Conservation (phyloP, 1,284 basidiomycete species). For the Coniferiporia sulphurascens region DNA sequence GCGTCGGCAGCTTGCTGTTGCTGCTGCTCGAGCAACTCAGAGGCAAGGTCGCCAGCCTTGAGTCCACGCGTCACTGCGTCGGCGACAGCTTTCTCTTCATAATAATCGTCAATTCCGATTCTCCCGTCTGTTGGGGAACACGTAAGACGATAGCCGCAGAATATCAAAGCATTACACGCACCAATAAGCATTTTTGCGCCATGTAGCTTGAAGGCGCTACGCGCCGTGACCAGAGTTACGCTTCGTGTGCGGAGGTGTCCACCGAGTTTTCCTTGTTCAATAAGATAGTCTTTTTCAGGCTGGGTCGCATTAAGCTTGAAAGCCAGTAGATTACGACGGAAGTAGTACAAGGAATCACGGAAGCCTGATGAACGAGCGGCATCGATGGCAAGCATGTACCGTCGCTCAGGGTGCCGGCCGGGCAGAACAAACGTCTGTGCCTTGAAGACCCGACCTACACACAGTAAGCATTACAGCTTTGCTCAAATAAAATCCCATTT, state of each 20-base stretch:
- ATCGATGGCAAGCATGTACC: conserved; percentile 96
- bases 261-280: conserved; percentile 81
- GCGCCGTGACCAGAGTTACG: conserved; percentile 89
- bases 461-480: conserved; percentile 11
- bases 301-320: conserved; percentile 86
- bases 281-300: conserved; percentile 88
- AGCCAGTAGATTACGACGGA: conserved; percentile 85
- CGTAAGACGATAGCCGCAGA: neutral
- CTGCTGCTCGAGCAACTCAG: conserved; percentile 72
- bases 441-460: conserved; percentile 80
- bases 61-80: conserved; percentile 69
- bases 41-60: conserved; percentile 70
- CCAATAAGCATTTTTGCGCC: conserved; percentile 87
- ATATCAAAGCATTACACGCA: conserved; percentile 33
- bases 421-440: conserved; percentile 83
- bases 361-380: conserved; percentile 94
- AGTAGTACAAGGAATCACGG: conserved; percentile 95
- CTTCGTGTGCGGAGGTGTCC: conserved; percentile 86
- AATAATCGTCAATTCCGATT: conserved; percentile 94
- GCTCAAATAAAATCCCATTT: conserved; percentile 26
- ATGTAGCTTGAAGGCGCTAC: conserved; percentile 93
- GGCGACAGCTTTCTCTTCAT: conserved; percentile 75
- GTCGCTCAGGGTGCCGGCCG: conserved; percentile 74
- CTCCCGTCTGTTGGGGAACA: conserved; percentile 61
- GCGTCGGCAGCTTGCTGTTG: conserved; percentile 40